phyloP scores from a whole-genome alignment of 257 asterid species.

The Nicotiana paniculata region DNA sequence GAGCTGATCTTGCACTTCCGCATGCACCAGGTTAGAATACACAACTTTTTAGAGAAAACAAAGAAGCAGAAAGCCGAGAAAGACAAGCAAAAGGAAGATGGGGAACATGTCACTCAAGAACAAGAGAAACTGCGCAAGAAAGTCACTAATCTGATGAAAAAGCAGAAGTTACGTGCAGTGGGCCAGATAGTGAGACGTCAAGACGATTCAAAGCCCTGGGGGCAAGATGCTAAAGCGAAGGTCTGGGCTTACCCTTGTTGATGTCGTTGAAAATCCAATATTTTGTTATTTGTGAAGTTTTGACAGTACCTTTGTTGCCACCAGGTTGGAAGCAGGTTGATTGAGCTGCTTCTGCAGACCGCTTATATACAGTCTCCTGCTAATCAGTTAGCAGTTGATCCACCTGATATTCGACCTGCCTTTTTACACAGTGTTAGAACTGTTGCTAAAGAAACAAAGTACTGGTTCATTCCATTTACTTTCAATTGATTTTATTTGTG shows the following conservation, averaged over 20 bases:
- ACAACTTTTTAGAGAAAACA: conserved; percentile 59
- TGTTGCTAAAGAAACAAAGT: conserved; percentile 50
- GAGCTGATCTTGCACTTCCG: conserved; percentile 10
- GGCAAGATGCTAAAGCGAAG: conserved; percentile 79
- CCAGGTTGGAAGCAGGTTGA: conserved; percentile 87
- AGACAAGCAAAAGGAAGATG: conserved; percentile 32
- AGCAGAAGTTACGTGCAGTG: conserved; percentile 71
- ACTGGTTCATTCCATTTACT: conserved; percentile 9
- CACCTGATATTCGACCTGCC: conserved; percentile 96
- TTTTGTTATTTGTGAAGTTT: neutral
- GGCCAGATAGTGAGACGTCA: conserved; percentile 55
- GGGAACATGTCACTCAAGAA: conserved; percentile 28
- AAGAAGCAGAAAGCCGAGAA: conserved; percentile 46
- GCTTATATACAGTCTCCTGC: conserved; percentile 80
- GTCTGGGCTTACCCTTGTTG: conserved; percentile 29
- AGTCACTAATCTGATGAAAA: conserved; percentile 66
- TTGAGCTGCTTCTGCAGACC: conserved; percentile 76
- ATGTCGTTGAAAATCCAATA: neutral
- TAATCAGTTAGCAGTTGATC: conserved; percentile 48
- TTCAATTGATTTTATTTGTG: conserved; percentile 6
- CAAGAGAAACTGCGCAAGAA: conserved; percentile 43
- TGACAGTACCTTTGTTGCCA: conserved; percentile 9
- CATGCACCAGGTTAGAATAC: conserved; percentile 63
- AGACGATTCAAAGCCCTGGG: conserved; percentile 69
- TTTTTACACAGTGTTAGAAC: conserved; percentile 61